A percentile compares a stretch with the other conserved stretches of the same genome.
phyloP scores from a whole-genome alignment of 257 asterid genomes.

The Solanum tarijense region DNA sequence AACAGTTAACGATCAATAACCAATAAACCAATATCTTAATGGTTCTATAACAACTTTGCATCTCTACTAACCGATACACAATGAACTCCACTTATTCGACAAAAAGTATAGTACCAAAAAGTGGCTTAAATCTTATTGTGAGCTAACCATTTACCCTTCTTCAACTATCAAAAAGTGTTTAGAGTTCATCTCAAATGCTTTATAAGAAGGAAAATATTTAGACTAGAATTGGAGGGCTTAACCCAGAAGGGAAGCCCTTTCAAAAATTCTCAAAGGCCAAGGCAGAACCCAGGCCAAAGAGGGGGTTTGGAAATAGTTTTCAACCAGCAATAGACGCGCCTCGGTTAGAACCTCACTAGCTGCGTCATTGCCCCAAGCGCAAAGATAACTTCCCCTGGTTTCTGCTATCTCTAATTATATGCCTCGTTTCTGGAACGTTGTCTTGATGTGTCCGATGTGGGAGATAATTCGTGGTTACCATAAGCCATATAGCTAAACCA shows the following conservation, averaged over 20 bases:
- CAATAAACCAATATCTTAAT: too few relatives aligned
- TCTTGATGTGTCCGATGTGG: neutral
- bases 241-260: neutral
- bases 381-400: rapidly evolving
- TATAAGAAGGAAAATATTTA: rapidly evolving
- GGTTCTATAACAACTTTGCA: too few relatives aligned
- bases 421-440: neutral
- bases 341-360: neutral
- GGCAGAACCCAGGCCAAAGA: neutral
- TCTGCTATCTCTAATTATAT: neutral
- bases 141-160: too few relatives aligned
- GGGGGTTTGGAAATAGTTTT: neutral
- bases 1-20: too few relatives aligned
- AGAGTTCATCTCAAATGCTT: too few relatives aligned
- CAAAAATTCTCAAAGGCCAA: neutral
- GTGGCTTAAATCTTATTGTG: too few relatives aligned
- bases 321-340: neutral
- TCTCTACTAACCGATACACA: too few relatives aligned
- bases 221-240: neutral
- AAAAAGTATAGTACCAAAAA: too few relatives aligned
- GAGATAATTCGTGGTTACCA: neutral
- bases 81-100: too few relatives aligned
- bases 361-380: neutral
- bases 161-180: too few relatives aligned
- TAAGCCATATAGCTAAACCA: too few relatives aligned